Base-by-base conservation (phyloP, 352 stramenopile species). In the Halophytophthora batemanensis region DNA sequence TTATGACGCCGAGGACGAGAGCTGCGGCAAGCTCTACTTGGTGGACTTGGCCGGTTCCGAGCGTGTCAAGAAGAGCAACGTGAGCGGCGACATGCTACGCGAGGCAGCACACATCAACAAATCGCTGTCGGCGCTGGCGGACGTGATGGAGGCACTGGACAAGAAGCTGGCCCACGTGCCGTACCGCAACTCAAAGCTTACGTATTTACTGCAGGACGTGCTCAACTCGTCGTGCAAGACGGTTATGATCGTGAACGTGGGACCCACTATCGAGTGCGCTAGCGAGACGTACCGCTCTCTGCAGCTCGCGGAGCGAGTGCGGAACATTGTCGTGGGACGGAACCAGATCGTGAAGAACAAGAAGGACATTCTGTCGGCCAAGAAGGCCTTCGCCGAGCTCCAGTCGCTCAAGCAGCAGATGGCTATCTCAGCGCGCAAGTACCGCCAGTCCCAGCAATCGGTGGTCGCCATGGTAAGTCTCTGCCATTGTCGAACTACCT, bases 161-260 rank as follows among this genome's bases (percentile, higher is more conserved):
- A 90, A 89, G 54, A 97, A 97, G 69, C 69, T 86, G 36, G 58
- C 69, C 22, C 94, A 98, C 63, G 86, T 99, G 29, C 96, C 96
- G 35, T 99, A 98, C 58, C 79, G 96, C 64, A 98, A 99, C 69
- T 98, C 88, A 5, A 99, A 99, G 75, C 82, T 99, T 7, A 99
- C 97, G n/a, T 95, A 96, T 55, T 63, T 99, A 33, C 66, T 99
- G 6, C 86, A 98, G 67, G 94, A 98, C 78, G 91, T 90, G 52
- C 85, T 87, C 56, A 89, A 91, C 41, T 86, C 80, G 21, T 86
- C 77, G 25, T 90, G 81, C 55, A 98, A 98, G 74, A 96, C 91
- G 8, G 74, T 97, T 25, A 98, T 98, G 87, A 96, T 98, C 59
- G 86, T 97, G 29, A 94, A 93, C 36, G 79, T 96, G 10, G 90